Percentiles rank a stretch among this genome's conserved stretches.
Evolutionary conservation across 192 early-diverging fungal species (phyloP).

Genomic region (Backusella psychrophila): DNA sequence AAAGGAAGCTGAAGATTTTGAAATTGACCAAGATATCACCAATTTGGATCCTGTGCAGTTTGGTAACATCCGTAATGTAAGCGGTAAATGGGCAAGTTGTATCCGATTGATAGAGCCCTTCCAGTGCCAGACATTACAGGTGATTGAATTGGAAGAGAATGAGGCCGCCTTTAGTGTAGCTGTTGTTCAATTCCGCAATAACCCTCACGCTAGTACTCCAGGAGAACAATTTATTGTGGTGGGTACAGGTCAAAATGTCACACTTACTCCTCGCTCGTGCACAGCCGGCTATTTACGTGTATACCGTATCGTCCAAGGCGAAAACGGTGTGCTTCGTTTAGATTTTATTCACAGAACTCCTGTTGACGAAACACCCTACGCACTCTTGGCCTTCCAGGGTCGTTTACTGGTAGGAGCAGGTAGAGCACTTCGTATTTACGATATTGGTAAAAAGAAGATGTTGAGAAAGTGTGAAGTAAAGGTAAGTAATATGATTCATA

Average conservation of each 20-base stretch:
- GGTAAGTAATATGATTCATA: conserved; percentile 28
- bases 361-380: conserved; percentile 82
- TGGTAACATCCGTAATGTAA: conserved; percentile 64
- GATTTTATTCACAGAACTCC: conserved; percentile 88
- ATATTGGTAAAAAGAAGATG: conserved; percentile 86
- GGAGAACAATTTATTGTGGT: conserved; percentile 65
- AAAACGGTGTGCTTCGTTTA: conserved; percentile 55
- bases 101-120: conserved; percentile 83
- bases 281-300: conserved; percentile 69
- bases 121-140: conserved; percentile 62
- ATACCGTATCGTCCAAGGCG: conserved; percentile 61
- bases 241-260: conserved; percentile 76
- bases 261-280: conserved; percentile 65
- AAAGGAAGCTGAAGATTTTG: conserved; percentile 48
- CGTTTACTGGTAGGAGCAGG: conserved; percentile 87
- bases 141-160: conserved; percentile 78
- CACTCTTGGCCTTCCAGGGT: conserved; percentile 84
- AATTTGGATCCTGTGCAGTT: conserved; percentile 75
- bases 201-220: conserved; percentile 36
- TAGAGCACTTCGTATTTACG: conserved; percentile 86
- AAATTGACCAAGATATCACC: conserved; percentile 50
- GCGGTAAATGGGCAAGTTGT: conserved; percentile 85
- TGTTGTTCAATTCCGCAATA: conserved; percentile 61
- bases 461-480: conserved; percentile 88
- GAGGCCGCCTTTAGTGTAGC: conserved; percentile 83